phyloP scores from a whole-genome alignment of 768 basidiomycete genomes.

The Leccinellum rugosiceps region DNA sequence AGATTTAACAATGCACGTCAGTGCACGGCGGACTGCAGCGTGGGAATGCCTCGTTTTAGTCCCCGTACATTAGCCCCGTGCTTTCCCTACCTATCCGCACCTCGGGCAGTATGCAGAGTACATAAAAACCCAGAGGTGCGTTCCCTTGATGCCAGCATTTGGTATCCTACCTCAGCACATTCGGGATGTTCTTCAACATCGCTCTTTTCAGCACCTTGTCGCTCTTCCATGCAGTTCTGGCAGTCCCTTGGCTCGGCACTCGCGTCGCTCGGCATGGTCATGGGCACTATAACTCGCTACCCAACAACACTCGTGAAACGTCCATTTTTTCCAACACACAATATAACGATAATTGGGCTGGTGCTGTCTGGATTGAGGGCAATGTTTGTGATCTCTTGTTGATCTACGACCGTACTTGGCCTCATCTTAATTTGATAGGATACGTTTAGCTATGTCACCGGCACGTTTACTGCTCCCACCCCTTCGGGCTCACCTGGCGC shows the following conservation, averaged over 20 bases:
- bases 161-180: neutral
- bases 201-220: neutral
- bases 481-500: neutral
- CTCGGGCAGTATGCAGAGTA: neutral
- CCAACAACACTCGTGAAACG: neutral
- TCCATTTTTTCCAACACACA: neutral
- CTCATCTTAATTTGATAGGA: constrained; percentile 4
- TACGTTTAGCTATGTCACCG: constrained; percentile 7
- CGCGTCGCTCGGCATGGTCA: neutral
- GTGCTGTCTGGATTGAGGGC: neutral
- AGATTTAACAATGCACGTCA: neutral
- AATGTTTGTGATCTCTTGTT: neutral
- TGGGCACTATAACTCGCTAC: neutral
- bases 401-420: neutral
- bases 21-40: neutral
- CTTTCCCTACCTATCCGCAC: neutral
- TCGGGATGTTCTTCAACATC: constrained; percentile 1
- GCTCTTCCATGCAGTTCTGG: neutral
- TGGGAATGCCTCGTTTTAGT: neutral
- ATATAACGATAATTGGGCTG: constrained; percentile 11
- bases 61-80: neutral
- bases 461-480: constrained; percentile 8
- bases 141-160: neutral
- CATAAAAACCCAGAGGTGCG: neutral
- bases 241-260: neutral